These are phyloP conservation scores for Neoboletus magnificus DNA, from an alignment of 768 basidiomycete genomes.

Conservation along the genomic window DNA sequence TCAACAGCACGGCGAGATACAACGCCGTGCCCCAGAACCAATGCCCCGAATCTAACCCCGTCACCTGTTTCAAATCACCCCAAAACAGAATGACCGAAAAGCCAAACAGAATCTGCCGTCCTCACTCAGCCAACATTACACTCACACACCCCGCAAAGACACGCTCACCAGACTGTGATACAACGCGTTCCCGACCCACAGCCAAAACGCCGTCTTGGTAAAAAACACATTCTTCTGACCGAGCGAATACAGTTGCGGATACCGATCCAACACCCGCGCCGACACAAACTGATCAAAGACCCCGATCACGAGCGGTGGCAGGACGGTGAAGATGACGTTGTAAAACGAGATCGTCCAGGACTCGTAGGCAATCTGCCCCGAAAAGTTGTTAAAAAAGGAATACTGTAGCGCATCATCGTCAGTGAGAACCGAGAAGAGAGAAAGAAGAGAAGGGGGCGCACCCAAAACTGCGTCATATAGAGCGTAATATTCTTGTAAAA, in stretches of 20 bases:
- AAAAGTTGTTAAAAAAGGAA: constrained; percentile 99
- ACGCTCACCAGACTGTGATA: constrained; percentile 80
- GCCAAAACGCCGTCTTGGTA: constrained; percentile 86
- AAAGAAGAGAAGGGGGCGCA: constrained; percentile 32
- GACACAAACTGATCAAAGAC: constrained; percentile 99
- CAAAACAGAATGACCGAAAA: constrained; percentile 91
- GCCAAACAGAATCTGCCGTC: constrained; percentile 69
- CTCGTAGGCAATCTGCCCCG: constrained; percentile 97
- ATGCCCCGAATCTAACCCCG: constrained; percentile 85
- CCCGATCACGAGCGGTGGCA: constrained; percentile 96
- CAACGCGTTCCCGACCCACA: constrained; percentile 85
- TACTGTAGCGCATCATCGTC: constrained; percentile 49
- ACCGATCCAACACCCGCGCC: constrained; percentile 92
- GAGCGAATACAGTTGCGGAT: constrained; percentile 92
- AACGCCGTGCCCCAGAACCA: constrained; percentile 99
- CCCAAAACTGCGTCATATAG: constrained; percentile 99
- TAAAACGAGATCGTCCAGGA: constrained; percentile 98
- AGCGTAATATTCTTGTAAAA: constrained; percentile 99
- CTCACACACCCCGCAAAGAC: not conserved
- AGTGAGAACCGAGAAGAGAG: not conserved
- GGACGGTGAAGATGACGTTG: constrained; percentile 93
- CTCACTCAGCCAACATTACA: not conserved
- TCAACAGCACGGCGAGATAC: constrained; percentile 91
- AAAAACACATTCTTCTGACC: constrained; percentile 96
- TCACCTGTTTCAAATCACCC: constrained; percentile 80